Base-by-base conservation (phyloP, 371 early-diverging fungal species). In the Mortierella sp. region DNA sequence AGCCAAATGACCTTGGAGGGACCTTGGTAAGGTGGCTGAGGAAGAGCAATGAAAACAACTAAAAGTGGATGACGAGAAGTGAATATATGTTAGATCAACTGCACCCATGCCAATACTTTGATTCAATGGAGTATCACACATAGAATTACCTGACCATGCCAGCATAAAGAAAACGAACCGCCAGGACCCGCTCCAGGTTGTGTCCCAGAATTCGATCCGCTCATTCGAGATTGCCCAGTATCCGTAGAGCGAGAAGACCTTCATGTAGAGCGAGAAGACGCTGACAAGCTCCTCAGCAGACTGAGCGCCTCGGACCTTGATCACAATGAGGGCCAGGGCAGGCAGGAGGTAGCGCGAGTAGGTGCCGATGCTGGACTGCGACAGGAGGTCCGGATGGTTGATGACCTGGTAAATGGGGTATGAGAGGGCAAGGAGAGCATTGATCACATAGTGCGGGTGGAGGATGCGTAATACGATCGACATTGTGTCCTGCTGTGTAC, bases 21-120 rank as follows among this genome's bases (percentile, higher is more conserved):
- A 1, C 93, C 93, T 46, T 87, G 90, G 72, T 93, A 93, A 80
- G 92, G 88, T 21, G 93, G 93, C 50, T 92, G 93, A 50, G 92
- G 92, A 44, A 91, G 87, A 3, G 90, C 69, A 26, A 90, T 87
- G 24, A 91, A 93, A 46, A 93, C 72, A 0, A 78, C 92, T 92
- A 76, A 4, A 72, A 24, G 43, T 46, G 5, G 19, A 26, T 14
- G 28, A 21, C 50, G 26, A 37, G 16, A 51, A 8, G 46, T 21
- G n/a, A 24, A 16, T 21, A 37, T 24, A 57, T 6, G 34, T 61
- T 28, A 61, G 61, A 61, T 34, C 26, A 11, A 5, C 5, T 5
- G 14, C 51, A 5, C 5, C 51, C 16, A 14, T 51, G 16, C 51
- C 54, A 10, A 54, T n/a, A 6, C n/a, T n/a, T n/a, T n/a, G n/a